phyloP scores from a whole-genome alignment of 768 basidiomycete genomes.

The Brasilioporus rufonigricans region DNA sequence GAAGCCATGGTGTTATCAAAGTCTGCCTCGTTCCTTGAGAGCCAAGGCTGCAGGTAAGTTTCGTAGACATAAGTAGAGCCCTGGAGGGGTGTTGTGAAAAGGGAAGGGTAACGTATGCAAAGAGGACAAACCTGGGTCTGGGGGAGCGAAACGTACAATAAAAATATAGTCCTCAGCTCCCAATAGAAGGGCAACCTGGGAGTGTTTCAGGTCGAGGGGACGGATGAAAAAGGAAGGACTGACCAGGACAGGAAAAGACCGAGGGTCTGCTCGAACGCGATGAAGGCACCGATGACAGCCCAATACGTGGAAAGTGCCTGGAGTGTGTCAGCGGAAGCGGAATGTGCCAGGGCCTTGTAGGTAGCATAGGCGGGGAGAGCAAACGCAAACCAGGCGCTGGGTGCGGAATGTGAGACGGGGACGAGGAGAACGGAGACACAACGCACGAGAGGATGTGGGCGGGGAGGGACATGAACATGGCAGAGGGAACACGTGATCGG shows the following conservation, averaged over 20 bases:
- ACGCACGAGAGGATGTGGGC: slow-evolving; percentile 51
- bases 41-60: slow-evolving; percentile 59
- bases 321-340: slow-evolving; percentile 51
- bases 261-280: slow-evolving; percentile 60
- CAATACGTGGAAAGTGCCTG: slow-evolving; percentile 63
- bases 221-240: slow-evolving; percentile 14
- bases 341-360: slow-evolving; percentile 61
- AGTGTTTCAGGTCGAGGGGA: slow-evolving; percentile 6
- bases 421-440: background rate
- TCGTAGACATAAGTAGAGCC: slow-evolving; percentile 68
- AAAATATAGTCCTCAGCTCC: slow-evolving; percentile 66
- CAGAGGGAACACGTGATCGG: background rate
- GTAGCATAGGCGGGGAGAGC: slow-evolving; percentile 62
- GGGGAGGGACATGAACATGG: slow-evolving; percentile 48
- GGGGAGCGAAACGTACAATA: slow-evolving; percentile 66
- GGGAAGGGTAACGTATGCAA: background rate
- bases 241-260: slow-evolving; percentile 70
- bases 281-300: slow-evolving; percentile 56
- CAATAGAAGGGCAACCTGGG: slow-evolving; percentile 74
- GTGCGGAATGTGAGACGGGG: background rate
- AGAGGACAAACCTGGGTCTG: slow-evolving; percentile 56
- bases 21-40: slow-evolving; percentile 53
- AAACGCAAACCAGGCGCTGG: slow-evolving; percentile 74
- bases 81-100: slow-evolving; percentile 34
- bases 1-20: slow-evolving; percentile 58